A percentile compares a stretch with the other conserved stretches of the same genome.
Conservation (phyloP, 164 flowering plant species). For the Houttuynia cordata region DNA sequence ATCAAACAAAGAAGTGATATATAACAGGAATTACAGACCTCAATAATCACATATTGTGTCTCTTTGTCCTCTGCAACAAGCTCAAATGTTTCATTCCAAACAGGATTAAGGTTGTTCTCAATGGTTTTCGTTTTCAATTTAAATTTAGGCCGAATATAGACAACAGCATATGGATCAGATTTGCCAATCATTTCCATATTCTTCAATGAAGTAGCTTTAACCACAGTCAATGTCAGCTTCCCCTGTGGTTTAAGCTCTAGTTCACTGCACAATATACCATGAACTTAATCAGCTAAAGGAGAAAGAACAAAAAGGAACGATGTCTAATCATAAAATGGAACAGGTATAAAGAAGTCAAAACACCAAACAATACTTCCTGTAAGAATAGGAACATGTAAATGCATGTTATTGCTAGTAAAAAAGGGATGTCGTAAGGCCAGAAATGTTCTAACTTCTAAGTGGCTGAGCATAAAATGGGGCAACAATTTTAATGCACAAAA, state of each 20-base stretch:
- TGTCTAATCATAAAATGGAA: neutral
- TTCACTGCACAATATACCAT: constrained; percentile 52
- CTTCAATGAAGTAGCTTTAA: constrained; percentile 74
- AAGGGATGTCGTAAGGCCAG: neutral
- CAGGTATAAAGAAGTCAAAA: too few relatives aligned
- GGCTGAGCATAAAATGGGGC: neutral
- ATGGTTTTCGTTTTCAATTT: constrained; percentile 71
- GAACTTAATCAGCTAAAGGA: neutral
- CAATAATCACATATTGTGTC: constrained; percentile 70
- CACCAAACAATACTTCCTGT: neutral
- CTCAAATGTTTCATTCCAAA: constrained; percentile 83
- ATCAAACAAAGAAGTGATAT: neutral
- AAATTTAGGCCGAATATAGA: constrained; percentile 65
- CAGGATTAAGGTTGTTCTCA: constrained; percentile 86
- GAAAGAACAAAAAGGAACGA: too few relatives aligned
- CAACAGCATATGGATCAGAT: constrained; percentile 86
- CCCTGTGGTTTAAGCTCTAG: constrained; percentile 97
- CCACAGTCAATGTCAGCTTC: constrained; percentile 47
- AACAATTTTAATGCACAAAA: neutral
- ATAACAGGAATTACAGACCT: constrained; percentile 32
- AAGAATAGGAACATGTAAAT: neutral
- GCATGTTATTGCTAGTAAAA: neutral
- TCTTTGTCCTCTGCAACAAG: constrained; percentile 94
- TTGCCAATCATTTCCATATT: constrained; percentile 98
- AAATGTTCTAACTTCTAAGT: neutral